These are phyloP conservation scores for Cyclocybe cylindracea DNA, from an alignment of 768 basidiomycete species.

Conservation along the genomic window DNA sequence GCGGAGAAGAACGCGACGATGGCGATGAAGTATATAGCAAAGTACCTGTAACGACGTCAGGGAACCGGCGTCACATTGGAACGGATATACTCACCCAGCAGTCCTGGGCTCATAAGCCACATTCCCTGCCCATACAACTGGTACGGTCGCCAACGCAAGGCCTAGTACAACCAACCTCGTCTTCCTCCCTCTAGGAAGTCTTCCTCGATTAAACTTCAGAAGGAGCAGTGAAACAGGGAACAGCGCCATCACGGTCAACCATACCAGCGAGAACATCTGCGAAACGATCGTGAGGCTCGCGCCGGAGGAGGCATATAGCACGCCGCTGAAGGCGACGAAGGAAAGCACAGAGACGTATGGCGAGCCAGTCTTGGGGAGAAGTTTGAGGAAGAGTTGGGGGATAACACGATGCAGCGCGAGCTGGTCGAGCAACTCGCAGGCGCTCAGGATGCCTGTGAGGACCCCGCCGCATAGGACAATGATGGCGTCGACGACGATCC, in stretches of 20 bases:
- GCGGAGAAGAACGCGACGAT: conserved; percentile 47
- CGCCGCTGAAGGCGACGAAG: conserved; percentile 49
- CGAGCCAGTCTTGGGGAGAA: conserved; percentile 49
- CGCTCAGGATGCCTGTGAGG: conserved; percentile 62
- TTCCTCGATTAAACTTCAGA: conserved; percentile 65
- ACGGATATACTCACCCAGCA: conserved; percentile 42
- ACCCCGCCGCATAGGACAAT: conserved; percentile 76
- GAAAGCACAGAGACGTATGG: conserved; percentile 52
- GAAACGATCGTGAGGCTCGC: conserved; percentile 55
- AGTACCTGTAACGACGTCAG: conserved; percentile 45
- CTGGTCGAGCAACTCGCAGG: conserved; percentile 59
- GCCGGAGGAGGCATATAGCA: conserved; percentile 60
- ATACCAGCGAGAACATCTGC: conserved; percentile 70
- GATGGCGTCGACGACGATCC: conserved; percentile 67
- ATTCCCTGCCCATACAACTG: conserved; percentile 57
- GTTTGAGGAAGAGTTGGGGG: conserved; percentile 50
- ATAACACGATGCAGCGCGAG: conserved; percentile 62
- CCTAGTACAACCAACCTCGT: conserved; percentile 44
- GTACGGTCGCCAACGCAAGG: conserved; percentile 40
- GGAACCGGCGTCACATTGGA: neutral
- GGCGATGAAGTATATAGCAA: conserved; percentile 58
- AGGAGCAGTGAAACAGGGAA: conserved; percentile 63
- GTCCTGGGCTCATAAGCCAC: conserved; percentile 57
- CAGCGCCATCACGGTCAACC: conserved; percentile 64
- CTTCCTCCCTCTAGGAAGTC: conserved; percentile 43